Percentiles rank a stretch among this genome's conserved stretches.
Evolutionary conservation across 495 filamentous ascomycete genomes (phyloP).

Genomic region (Cercophora scortea): DNA sequence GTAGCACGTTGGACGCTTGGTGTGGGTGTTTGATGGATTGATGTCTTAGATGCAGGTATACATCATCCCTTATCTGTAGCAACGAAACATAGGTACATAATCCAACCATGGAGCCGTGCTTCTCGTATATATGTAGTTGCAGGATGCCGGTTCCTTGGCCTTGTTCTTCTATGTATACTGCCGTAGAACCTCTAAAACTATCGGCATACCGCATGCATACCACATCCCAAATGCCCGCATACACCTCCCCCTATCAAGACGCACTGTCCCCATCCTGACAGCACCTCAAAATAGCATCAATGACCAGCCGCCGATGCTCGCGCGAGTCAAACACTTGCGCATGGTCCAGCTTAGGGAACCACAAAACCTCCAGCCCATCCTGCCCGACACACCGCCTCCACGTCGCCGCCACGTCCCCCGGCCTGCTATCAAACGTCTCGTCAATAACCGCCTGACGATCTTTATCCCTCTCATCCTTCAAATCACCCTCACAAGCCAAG

Average conservation of each 20-base stretch:
- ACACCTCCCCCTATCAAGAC: not conserved
- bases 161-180: not conserved
- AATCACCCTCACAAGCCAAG: conserved; percentile 32
- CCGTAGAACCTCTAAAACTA: not conserved
- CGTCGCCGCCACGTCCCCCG: not conserved
- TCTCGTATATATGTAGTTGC: not conserved
- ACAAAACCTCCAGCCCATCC: conserved; percentile 49
- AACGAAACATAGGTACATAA: too few relatives aligned
- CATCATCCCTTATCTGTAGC: too few relatives aligned
- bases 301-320: conserved; percentile 31
- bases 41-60: too few relatives aligned
- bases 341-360: conserved; percentile 58
- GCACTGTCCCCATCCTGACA: conserved; percentile 13
- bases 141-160: not conserved
- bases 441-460: conserved; percentile 4
- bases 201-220: not conserved
- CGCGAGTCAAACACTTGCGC: conserved; percentile 56
- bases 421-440: not conserved
- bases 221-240: not conserved
- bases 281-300: conserved; percentile 34
- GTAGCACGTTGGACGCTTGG: not conserved
- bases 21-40: not conserved
- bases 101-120: too few relatives aligned
- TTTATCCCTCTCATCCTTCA: conserved; percentile 3
- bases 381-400: not conserved